Conservation (phyloP, 2,329 filamentous ascomycete species). For the Pseudocercospora musae region DNA sequence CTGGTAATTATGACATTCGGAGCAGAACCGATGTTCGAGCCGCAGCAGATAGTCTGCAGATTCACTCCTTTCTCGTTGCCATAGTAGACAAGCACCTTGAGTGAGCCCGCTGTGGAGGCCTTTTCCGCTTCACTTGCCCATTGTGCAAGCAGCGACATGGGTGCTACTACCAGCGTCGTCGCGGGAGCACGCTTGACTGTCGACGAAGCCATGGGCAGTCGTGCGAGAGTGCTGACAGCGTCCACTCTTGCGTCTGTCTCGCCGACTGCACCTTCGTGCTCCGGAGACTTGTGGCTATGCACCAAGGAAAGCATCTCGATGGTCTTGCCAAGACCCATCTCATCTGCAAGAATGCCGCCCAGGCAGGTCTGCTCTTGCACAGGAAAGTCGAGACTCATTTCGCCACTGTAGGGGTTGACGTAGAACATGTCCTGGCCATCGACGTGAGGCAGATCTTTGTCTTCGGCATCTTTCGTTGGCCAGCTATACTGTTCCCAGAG, state of each 20-base stretch:
- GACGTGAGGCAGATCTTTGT: conserved; percentile 66
- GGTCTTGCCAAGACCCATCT: conserved; percentile 97
- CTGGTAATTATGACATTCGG: conserved; percentile 93
- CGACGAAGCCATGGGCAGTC: conserved; percentile 57
- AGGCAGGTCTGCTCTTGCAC: conserved; percentile 91
- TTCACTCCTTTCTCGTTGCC: conserved; percentile 79
- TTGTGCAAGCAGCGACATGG: conserved; percentile 92
- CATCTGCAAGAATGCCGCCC: conserved; percentile 88
- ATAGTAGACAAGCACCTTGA: conserved; percentile 89
- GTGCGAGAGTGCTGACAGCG: conserved; percentile 60
- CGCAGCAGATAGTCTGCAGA: conserved; percentile 73
- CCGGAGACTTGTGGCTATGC: conserved; percentile 69
- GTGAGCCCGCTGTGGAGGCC: conserved; percentile 76
- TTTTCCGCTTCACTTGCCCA: conserved; percentile 96
- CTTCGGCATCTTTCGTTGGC: conserved; percentile 84
- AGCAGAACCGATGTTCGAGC: conserved; percentile 68
- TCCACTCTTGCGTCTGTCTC: conserved; percentile 28
- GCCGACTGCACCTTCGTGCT: conserved; percentile 29
- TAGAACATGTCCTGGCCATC: conserved; percentile 74
- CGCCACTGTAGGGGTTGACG: conserved; percentile 94
- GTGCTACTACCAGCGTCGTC: conserved; percentile 92
- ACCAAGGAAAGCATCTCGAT: conserved; percentile 97
- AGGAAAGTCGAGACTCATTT: conserved; percentile 87
- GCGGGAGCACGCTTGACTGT: conserved; percentile 69
- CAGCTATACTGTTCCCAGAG: conserved; percentile 95